Evolutionary conservation across 345 rosid species (phyloP), one percentile per base, ranked within the genome.

Genomic region (Lepidium sativum): DNA sequence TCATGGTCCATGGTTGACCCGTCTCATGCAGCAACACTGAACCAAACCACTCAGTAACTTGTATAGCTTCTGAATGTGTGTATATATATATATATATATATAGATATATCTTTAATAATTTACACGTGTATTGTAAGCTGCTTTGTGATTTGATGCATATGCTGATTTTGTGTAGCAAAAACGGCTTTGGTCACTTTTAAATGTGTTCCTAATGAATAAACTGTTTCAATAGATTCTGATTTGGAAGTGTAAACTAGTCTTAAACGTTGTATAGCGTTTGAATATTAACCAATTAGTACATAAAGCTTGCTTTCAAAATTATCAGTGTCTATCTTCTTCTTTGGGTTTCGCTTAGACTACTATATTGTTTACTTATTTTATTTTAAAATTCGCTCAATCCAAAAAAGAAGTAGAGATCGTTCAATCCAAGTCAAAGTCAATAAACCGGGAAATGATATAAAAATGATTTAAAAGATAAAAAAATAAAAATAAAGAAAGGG

Each of bases 1-100:
- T 51, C 98, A 92, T 45, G 76, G 81, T 56, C 82, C 80, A 23
- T 89, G 97, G 98, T 87, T 87, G 45, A 16, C 62, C 35, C 60
- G 65, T 65, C 68, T 92, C 63, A 44, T 72, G 3, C 74, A 70
- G 27, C 37, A 43, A 65, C 65, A 60, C 4, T 65, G 70, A 68
- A 60, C 6, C 55, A 31, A n/a, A 49, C 52, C 55, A 42, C 49
- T 61, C 6, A 37, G 57, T 44, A 44, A 70, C 35, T 9, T 70
- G 75, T 71, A 71, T 63, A 71, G 69, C 29, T 40, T 17, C 1
- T 70, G 64, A 54, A 12, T 55, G 64, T 63, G 9, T 55, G 44
- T 54, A 63, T 42, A 5, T n/a, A n/a, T n/a, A n/a, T n/a, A n/a
- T n/a, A n/a, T n/a, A n/a, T n/a, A n/a, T 11, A 35, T 17, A 27